Base-by-base conservation (phyloP, 2,329 filamentous ascomycete genomes). In the Mycosphaerelloides madeirae region DNA sequence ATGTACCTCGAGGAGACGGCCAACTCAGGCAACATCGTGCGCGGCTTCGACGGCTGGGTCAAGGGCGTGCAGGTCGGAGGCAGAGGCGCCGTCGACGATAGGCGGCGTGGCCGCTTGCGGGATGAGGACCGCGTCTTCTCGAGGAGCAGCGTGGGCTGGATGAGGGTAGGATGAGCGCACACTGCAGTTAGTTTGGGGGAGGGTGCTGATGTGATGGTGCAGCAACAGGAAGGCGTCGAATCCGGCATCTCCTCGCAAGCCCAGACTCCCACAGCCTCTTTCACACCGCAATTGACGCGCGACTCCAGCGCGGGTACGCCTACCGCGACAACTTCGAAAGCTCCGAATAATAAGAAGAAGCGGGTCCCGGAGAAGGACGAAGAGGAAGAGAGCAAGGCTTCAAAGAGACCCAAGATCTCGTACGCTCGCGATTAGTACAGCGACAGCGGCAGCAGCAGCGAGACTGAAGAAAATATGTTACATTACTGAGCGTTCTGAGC, bases 41-140 rank as follows among this genome's bases (percentile, higher is more conserved):
- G 87, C 38, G 93, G 93, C 16, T 98, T 98, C 67, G 93, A 98
- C 67, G 94, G 89, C 64, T 98, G 97, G 71, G 94, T 95, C 74
- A 98, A 98, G 68, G 90, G 77, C 3, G 76, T 81, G 9, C 75
- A 80, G 54, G 74, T 70, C 3, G 68, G 66, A 20, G 35, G 67
- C 62, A 44, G 67, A 60, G 29, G 60, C 55, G 48, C 62, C 80
- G 61, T 78, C 82, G 63, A 82, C 82, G 65, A 84, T 59, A 80
- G 85, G 59, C 79, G 85, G 65, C 75, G 71, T 48, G 70, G 77
- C 18, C 78, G 78, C 4, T 71, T 84, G 38, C 75, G 75, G 49
- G 86, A 90, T 41, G 76, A 79, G 56, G 85, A 88, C 62, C 76
- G 85, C 52, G 83, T 91, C 43, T 91, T 91, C 65, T 60, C 55